A percentile compares a stretch with the other conserved stretches of the same genome.
phyloP scores from a whole-genome alignment of 176 grass and related monocot genomes.

The Ananas comosus region DNA sequence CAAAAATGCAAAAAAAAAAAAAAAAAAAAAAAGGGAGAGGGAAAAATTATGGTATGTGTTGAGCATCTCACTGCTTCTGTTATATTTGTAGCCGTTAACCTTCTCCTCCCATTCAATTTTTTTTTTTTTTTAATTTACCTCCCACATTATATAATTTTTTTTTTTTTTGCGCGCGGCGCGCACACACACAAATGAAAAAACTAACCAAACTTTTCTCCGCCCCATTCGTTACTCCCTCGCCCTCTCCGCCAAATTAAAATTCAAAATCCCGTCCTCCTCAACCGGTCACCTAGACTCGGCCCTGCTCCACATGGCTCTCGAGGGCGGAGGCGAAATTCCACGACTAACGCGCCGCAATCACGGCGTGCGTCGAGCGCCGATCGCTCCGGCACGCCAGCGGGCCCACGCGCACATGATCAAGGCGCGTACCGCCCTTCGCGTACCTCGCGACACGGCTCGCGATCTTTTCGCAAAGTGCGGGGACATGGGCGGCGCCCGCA shows the following conservation, averaged over 20 bases:
- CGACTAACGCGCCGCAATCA: slow-evolving; percentile 44
- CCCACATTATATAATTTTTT: not conserved
- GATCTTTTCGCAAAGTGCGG: slow-evolving; percentile 43
- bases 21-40: not conserved
- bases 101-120: not conserved
- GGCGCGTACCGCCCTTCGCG: slow-evolving; percentile 30
- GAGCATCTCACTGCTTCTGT: not conserved
- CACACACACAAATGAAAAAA: slow-evolving; percentile 11
- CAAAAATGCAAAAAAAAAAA: too few relatives aligned
- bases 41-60: not conserved
- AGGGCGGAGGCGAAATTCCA: slow-evolving; percentile 23
- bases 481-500: slow-evolving; percentile 42
- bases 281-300: slow-evolving; percentile 7
- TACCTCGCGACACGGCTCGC: slow-evolving; percentile 47
- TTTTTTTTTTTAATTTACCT: not conserved
- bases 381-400: slow-evolving; percentile 28
- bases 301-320: slow-evolving; percentile 17
- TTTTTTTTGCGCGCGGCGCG: too few relatives aligned
- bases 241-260: not conserved
- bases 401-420: slow-evolving; percentile 54
- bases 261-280: slow-evolving; percentile 7
- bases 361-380: slow-evolving; percentile 27
- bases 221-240: not conserved
- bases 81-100: not conserved
- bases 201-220: slow-evolving; percentile 2